These are phyloP conservation scores for Cytospora paraplurivora DNA, from an alignment of 2,329 filamentous ascomycete species.

Conservation along the genomic window DNA sequence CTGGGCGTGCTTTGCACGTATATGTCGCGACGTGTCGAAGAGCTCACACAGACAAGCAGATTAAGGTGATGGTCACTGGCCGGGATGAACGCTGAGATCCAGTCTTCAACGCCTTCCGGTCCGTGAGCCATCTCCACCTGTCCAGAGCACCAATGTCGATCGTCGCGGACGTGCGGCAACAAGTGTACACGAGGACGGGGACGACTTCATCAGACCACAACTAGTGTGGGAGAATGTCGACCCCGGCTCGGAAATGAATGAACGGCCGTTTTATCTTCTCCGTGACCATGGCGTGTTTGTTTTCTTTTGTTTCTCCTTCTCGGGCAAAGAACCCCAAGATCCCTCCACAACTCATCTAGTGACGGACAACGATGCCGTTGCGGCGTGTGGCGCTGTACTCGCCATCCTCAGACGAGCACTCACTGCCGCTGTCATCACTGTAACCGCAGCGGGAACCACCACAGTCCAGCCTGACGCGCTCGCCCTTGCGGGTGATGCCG, in stretches of 20 bases:
- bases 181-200: constrained; percentile 37
- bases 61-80: neutral
- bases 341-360: constrained; percentile 32
- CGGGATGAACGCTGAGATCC: constrained; percentile 15
- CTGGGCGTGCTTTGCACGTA: constrained; percentile 37
- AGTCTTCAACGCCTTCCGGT: constrained; percentile 22
- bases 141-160: constrained; percentile 40
- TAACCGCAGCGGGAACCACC: constrained; percentile 86
- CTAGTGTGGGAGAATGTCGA: constrained; percentile 28
- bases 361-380: constrained; percentile 63
- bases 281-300: constrained; percentile 29
- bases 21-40: constrained; percentile 39
- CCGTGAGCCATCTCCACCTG: constrained; percentile 30
- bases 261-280: constrained; percentile 33
- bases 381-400: constrained; percentile 62
- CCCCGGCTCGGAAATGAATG: constrained; percentile 39
- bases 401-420: constrained; percentile 70
- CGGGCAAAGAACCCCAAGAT: constrained; percentile 33
- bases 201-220: constrained; percentile 28
- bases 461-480: constrained; percentile 95
- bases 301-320: constrained; percentile 31
- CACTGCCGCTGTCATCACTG: constrained; percentile 66
- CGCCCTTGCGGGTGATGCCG: constrained; percentile 90
- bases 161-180: constrained; percentile 35
- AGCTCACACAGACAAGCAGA: constrained; percentile 46